These are phyloP conservation scores for Geranium rotundifolium DNA, from an alignment of 345 rosid genomes.

Conservation along the genomic window DNA sequence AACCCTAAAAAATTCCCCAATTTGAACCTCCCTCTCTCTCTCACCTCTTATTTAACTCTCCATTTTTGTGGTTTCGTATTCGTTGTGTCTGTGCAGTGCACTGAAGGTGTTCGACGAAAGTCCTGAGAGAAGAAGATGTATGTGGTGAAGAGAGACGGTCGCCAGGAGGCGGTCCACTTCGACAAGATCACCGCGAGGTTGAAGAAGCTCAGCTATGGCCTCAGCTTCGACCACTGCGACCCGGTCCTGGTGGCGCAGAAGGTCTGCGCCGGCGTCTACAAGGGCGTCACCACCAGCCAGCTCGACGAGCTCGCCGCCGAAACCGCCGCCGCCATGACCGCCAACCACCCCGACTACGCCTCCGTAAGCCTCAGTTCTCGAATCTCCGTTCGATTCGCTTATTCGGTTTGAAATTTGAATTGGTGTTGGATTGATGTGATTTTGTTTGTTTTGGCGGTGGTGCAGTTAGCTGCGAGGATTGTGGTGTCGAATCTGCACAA, in stretches of 20 bases:
- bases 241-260: slow-evolving; percentile 94
- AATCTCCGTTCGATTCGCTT: no score
- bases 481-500: slow-evolving; percentile 95
- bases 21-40: not conserved
- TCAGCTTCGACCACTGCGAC: slow-evolving; percentile 84
- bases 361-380: slow-evolving; percentile 37
- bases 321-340: slow-evolving; percentile 93
- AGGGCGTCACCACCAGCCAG: slow-evolving; percentile 93
- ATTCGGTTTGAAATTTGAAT: not conserved
- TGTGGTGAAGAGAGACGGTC: slow-evolving; percentile 89
- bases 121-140: slow-evolving; percentile 35
- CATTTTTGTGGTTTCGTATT: not conserved
- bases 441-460: slow-evolving; percentile 1
- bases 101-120: not conserved
- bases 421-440: not conserved
- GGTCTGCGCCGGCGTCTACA: slow-evolving; percentile 97
- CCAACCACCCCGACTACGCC: slow-evolving; percentile 93
- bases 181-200: slow-evolving; percentile 93
- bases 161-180: slow-evolving; percentile 78
- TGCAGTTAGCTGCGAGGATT: slow-evolving; percentile 94
- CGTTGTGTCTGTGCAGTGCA: not conserved
- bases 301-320: slow-evolving; percentile 98
- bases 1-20: not conserved
- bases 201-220: slow-evolving; percentile 90
- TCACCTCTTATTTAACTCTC: not conserved